Evolutionary conservation across 176 grass and related monocot genomes (phyloP), one percentile per base, ranked within the genome.

Genomic region (Eragrostis nindensis): DNA sequence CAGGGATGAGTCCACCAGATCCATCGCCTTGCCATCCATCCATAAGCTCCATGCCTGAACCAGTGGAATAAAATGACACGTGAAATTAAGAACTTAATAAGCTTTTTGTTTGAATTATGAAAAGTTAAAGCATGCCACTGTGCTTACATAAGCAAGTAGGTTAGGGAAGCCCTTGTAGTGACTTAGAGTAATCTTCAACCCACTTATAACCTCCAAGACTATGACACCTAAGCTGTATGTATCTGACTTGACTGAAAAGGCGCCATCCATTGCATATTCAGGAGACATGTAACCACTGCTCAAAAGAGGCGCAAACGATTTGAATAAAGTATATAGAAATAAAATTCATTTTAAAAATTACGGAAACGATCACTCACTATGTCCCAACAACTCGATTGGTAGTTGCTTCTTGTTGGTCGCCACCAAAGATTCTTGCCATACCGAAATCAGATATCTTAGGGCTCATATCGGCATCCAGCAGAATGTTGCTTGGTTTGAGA

Each of bases 361-460:
- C 1, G 36, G 38, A 45, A 54, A 61, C 5, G 22, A 26, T 25
- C 13, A 63, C 85, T 91, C 36, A 90, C 88, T 87, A 85, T 61
- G 91, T 90, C 22, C 91, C 85, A 12, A 86, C 82, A 80, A 94
- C 85, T 63, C 82, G 84, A 50, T 61, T 83, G 11, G 88, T 94
- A 6, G 62, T 91, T 81, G 66, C 88, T 42, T 80, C 30, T 15
- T 60, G 50, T 14, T 94, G 69, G 46, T 91, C 73, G 2, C 76
- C 79, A 12, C 85, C 85, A 80, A 91, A 91, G 3, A 91, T 91
- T 71, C 88, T 88, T 67, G 85, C 88, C 73, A 88, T 94, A 9
- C 91, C 88, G 13, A 94, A 91, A 78, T 94, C 91, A 0, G 91
- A 94, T 76, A 94, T 94, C 41, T 91, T 94, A 13, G 91, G 79